phyloP scores from a whole-genome alignment of 164 flowering plant genomes.

The Akebia trifoliata region DNA sequence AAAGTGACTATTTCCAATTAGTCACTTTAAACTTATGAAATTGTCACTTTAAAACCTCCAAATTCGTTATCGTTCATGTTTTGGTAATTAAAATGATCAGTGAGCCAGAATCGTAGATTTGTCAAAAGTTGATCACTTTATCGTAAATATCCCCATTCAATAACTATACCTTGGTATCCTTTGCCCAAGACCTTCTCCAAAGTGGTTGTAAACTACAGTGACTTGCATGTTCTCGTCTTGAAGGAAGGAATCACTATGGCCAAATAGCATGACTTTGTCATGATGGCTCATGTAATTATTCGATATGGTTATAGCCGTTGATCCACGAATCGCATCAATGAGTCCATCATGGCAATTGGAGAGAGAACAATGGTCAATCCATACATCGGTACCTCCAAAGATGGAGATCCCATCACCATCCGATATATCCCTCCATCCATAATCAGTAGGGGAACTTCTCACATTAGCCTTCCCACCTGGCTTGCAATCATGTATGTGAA shows the following conservation, averaged over 20 bases:
- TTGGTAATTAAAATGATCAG: too few species aligned
- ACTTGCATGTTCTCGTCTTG: slow-evolving; percentile 77
- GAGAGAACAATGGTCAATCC: slow-evolving; percentile 79
- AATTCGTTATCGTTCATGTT: too few species aligned
- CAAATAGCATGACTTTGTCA: slow-evolving; percentile 78
- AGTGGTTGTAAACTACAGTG: slow-evolving; percentile 81
- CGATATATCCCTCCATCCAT: slow-evolving; percentile 72
- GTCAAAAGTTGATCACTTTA: too few species aligned
- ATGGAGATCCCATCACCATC: slow-evolving; percentile 88
- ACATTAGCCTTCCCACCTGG: slow-evolving; percentile 73
- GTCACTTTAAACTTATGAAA: too few species aligned
- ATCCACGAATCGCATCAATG: slow-evolving; percentile 70
- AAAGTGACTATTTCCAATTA: too few species aligned
- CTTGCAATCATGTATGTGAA: slow-evolving; percentile 76
- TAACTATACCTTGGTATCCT: slow-evolving; percentile 90
- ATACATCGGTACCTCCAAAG: slow-evolving; percentile 70
- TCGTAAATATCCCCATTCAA: too few species aligned
- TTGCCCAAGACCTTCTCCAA: slow-evolving; percentile 80
- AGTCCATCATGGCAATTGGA: slow-evolving; percentile 71
- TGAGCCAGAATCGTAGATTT: too few species aligned
- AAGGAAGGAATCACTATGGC: slow-evolving; percentile 67
- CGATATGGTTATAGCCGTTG: slow-evolving; percentile 74
- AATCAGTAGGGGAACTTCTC: slow-evolving; percentile 58
- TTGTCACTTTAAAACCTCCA: too few species aligned
- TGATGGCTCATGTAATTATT: slow-evolving; percentile 84